Evolutionary conservation across 2,329 filamentous ascomycete species (phyloP).

Genomic region (Microcera coccophila): DNA sequence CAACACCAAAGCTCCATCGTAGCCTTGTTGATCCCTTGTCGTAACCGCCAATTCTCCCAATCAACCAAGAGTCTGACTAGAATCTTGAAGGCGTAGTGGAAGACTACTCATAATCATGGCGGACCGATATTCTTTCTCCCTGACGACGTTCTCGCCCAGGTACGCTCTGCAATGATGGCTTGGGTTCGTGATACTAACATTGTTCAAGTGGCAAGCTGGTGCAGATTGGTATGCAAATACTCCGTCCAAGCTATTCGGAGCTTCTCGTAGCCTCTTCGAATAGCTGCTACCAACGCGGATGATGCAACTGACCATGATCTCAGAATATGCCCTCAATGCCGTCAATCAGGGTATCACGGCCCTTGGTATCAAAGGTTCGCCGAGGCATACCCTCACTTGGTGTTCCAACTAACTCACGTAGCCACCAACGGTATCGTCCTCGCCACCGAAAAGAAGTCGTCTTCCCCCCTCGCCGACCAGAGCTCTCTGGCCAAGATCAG

Average conservation of each 20-base stretch:
- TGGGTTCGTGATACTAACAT: conserved; percentile 41
- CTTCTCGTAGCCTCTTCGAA: background rate
- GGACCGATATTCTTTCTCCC: conserved; percentile 97
- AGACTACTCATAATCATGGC: conserved; percentile 62
- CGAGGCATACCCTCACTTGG: conserved; percentile 2
- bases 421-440: conserved; percentile 98
- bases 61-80: conserved; percentile 1
- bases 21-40: conserved; percentile 26
- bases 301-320: conserved; percentile 14
- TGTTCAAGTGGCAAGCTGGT: conserved; percentile 86
- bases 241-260: conserved; percentile 1
- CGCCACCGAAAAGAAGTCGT: conserved; percentile 99
- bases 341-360: conserved; percentile 99
- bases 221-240: conserved; percentile 68
- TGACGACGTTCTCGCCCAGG: conserved; percentile 99
- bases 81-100: conserved; percentile 1
- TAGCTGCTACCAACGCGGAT: background rate
- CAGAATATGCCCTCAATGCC: conserved; percentile 98
- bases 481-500: conserved; percentile 95
- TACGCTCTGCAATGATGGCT: conserved; percentile 47
- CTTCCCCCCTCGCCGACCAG: conserved; percentile 92
- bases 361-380: conserved; percentile 91
- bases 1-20: conserved; percentile 34
- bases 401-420: too few relatives aligned
- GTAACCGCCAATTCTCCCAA: conserved; percentile 21